Evolutionary conservation across 192 early-diverging fungal genomes (phyloP).

Genomic region (Gamsiella multidivaricata): DNA sequence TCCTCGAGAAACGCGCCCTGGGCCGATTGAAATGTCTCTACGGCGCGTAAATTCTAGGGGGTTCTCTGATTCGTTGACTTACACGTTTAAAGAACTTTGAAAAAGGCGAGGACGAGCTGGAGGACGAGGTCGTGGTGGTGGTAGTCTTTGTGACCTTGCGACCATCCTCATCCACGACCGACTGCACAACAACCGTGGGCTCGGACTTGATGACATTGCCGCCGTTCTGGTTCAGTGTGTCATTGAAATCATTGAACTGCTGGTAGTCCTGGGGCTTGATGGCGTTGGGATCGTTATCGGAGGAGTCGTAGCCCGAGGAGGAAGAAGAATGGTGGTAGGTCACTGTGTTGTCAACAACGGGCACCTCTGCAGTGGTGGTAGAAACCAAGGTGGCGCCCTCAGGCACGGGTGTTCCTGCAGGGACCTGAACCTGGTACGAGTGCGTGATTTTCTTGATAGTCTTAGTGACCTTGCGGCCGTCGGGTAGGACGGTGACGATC

Average conservation of each 20-base stretch:
- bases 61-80: constrained; percentile 15
- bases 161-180: constrained; percentile 29
- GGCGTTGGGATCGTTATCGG: not conserved
- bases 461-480: constrained; percentile 52
- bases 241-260: constrained; percentile 13
- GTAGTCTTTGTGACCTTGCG: constrained; percentile 53
- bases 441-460: constrained; percentile 46
- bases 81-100: constrained; percentile 53
- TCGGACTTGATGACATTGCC: constrained; percentile 8
- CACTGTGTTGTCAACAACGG: not conserved
- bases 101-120: constrained; percentile 12
- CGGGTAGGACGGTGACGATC: constrained; percentile 34
- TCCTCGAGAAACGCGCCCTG: no score
- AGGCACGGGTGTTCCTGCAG: constrained; percentile 40
- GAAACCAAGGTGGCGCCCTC: constrained; percentile 37
- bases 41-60: no score
- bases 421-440: constrained; percentile 48
- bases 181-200: constrained; percentile 40
- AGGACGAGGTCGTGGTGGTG: constrained; percentile 35
- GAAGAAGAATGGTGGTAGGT: not conserved
- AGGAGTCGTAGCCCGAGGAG: not conserved
- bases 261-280: constrained; percentile 18
- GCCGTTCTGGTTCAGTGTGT: constrained; percentile 16
- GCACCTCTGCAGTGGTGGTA: constrained; percentile 8
- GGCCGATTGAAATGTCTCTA: no score